Base-by-base conservation (phyloP, 106 monocot genomes). In the Xerophyta viscosa region DNA sequence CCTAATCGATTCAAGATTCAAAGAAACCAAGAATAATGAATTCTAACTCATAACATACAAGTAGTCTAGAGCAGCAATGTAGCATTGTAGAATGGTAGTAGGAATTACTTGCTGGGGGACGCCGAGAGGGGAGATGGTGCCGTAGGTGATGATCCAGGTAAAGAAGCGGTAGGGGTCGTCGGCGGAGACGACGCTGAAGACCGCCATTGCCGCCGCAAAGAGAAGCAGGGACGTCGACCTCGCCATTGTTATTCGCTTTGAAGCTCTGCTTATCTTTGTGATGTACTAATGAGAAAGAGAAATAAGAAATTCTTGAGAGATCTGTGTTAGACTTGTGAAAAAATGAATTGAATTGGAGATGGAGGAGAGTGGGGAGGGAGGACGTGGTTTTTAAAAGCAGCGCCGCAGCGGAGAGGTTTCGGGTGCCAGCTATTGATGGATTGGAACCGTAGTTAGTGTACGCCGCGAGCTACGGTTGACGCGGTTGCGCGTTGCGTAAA, bases 111-210 rank as follows among this genome's bases (percentile, higher is more conserved):
- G 60, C 24, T 73, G 73, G 23, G 60, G 66, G 27, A 48, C 47
- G 9, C 66, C 73, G 18, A 73, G 66, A 41, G 73, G 73, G 29
- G 25, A 60, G 1, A 61, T 61, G 37, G 66, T 60, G 13, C 73
- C 66, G 59, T 73, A 73, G 15, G 73, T 66, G 46, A 73, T 54
- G 0, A 52, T 54, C 73, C 66, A 73, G 3, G 73, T 73, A 66
- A 73, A 73, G 48, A 53, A 73, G 4, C 66, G 42, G 37, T 73
- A 73, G 15, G 59, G 66, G 20, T 73, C 73, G 0, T 73, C 73
- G 14, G 66, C 66, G 14, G 20, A 1, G 24, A 58, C 64, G n/a
- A n/a, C 3, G 42, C 28, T 18, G 23, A 64, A 31, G 26, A 46
- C n/a, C 28, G 56, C 26, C 37, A 30, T 9, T 12, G 24, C 23